Base-by-base conservation (phyloP, 495 filamentous ascomycete genomes). In the Barbatosphaeria neglecta region DNA sequence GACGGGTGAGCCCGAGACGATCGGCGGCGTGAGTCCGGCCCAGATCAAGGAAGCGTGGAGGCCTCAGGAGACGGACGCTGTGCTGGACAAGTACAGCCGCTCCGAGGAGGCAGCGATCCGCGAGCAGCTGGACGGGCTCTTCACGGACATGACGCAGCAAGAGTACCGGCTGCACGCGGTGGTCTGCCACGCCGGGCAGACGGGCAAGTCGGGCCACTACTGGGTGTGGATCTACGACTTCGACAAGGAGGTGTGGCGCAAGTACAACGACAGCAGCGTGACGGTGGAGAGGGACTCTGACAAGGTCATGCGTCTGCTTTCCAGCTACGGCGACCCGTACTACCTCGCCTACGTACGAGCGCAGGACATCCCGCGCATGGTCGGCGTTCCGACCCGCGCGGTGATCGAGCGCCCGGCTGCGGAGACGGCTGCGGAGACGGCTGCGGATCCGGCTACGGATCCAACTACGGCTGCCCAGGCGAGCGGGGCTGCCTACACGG, bases 141-240 rank as follows among this genome's bases (percentile, higher is more conserved):
- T 90, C 53, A 65, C 60, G 3, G 71, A 73, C 45, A 63, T 76
- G 51, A 69, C 67, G 24, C 59, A 78, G 19, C 61, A 86, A 19
- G 72, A 79, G 2, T 99, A 96, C 61, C 78, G 75, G n/a, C 77
- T 99, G 11, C 86, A 93, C 47, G 86, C 92, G 0, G 84, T 96
- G 18, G 90, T 97, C 61, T 86, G 95, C 43, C 93, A 99, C 57
- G 77, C 82, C 4, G 93, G 83, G 38, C 52, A 62, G 17, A 67
- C 56, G 13, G 51, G 64, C 6, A 52, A 57, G 2, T 84, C 83
- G 42, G 92, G 92, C 1, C 92, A 98, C 62, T 99, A 96, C 68
- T 99, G 86, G 79, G 88, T 96, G 48, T 96, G 89, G 73, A 94
- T 98, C 54, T 83, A 80, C 58, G 92, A 97, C 62, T 94, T 93